Evolutionary conservation across 441 rosid species (phyloP).

Genomic region (Eutrema salsugineum): DNA sequence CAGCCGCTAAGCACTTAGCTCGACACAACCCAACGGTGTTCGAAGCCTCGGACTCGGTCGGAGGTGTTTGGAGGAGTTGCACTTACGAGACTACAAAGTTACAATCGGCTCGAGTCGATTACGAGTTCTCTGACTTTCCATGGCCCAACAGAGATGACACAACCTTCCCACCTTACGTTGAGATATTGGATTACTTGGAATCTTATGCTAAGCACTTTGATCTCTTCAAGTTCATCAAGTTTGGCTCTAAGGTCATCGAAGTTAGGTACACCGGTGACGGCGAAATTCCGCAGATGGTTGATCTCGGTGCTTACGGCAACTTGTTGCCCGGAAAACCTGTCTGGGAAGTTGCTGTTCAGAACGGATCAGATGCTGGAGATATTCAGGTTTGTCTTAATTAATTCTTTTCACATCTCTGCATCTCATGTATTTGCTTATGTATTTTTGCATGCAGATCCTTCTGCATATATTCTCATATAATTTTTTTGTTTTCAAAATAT

Average conservation of each 20-base stretch:
- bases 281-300: constrained; percentile 11
- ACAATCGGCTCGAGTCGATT: constrained; percentile 61
- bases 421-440: neutral
- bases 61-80: constrained; percentile 87
- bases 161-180: constrained; percentile 60
- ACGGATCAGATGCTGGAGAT: constrained; percentile 38
- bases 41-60: constrained; percentile 69
- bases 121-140: constrained; percentile 80
- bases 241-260: constrained; percentile 69
- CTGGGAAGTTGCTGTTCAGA: constrained; percentile 79
- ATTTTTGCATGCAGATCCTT: neutral
- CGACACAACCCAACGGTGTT: constrained; percentile 58
- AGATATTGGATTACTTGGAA: constrained; percentile 68
- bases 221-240: constrained; percentile 52
- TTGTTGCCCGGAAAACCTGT: constrained; percentile 63
- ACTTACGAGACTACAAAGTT: constrained; percentile 73
- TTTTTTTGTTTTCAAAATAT: neutral
- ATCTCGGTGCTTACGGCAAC: constrained; percentile 30
- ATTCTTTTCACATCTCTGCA: neutral
- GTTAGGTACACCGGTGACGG: constrained; percentile 46
- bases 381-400: constrained; percentile 45
- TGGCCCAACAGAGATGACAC: constrained; percentile 77
- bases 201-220: constrained; percentile 69
- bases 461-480: neutral
- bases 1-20: constrained; percentile 65